phyloP scores from a whole-genome alignment of 352 stramenopile genomes.

The Globisporangium paddicum region DNA sequence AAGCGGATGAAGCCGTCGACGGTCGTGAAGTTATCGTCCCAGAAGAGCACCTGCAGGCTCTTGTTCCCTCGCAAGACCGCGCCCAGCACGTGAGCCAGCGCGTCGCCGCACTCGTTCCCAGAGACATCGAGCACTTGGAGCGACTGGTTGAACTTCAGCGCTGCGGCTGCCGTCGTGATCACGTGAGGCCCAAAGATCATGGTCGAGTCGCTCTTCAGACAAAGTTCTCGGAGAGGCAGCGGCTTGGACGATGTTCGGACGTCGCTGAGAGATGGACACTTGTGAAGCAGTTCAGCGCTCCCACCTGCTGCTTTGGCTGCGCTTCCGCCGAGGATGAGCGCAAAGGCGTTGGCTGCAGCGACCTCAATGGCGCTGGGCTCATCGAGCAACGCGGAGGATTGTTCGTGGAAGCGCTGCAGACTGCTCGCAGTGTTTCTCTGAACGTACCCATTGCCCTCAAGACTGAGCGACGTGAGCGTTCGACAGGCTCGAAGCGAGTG shows the following conservation, averaged over 20 bases:
- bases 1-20: slow-evolving; percentile 65
- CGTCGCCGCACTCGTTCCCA: slow-evolving; percentile 69
- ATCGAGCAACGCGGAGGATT: background rate
- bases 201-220: slow-evolving; percentile 38
- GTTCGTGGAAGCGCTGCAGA: slow-evolving; percentile 7
- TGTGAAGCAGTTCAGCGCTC: background rate
- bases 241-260: slow-evolving; percentile 16
- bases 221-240: slow-evolving; percentile 48
- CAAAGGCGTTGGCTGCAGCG: slow-evolving; percentile 35
- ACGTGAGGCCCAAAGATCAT: slow-evolving; percentile 56
- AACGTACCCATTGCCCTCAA: slow-evolving; percentile 65
- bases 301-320: background rate
- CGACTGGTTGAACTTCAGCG: slow-evolving; percentile 30
- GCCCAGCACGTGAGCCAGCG: slow-evolving; percentile 41
- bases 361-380: slow-evolving; percentile 28
- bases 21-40: slow-evolving; percentile 73
- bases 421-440: slow-evolving; percentile 24
- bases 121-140: slow-evolving; percentile 71
- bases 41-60: slow-evolving; percentile 62
- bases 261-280: background rate
- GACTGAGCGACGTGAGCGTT: slow-evolving; percentile 49
- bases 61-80: slow-evolving; percentile 46
- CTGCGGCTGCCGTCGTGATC: slow-evolving; percentile 37
- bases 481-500: slow-evolving; percentile 52
- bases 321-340: slow-evolving; percentile 31